A percentile compares a stretch with the other conserved stretches of the same genome.
phyloP scores from a whole-genome alignment of 768 basidiomycete genomes.

The Chalciporus sphaerocephalus region DNA sequence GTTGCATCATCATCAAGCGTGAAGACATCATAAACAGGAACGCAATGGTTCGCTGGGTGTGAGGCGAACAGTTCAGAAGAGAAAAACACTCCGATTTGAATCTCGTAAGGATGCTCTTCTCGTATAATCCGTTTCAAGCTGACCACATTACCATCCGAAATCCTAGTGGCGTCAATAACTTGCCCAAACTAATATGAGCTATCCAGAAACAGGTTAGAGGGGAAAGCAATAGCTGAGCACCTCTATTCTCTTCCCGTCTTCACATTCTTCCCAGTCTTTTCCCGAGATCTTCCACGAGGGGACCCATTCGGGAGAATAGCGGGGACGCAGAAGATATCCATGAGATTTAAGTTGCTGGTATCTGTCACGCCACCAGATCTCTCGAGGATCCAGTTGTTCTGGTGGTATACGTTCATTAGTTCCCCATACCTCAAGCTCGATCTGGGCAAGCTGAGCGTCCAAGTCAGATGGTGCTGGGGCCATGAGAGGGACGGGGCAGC shows the following conservation, averaged over 20 bases:
- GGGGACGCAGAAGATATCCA: constrained; percentile 3
- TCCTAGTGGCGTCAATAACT: constrained; percentile 26
- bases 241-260: background rate
- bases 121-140: constrained; percentile 25
- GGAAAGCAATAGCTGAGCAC: too few relatives aligned
- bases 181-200: background rate
- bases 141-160: constrained; percentile 25
- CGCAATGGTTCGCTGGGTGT: constrained; percentile 31
- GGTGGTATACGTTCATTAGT: background rate
- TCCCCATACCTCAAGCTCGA: background rate
- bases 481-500: too few relatives aligned
- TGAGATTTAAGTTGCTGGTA: background rate
- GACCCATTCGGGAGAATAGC: constrained; percentile 3
- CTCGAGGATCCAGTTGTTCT: background rate
- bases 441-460: too few relatives aligned
- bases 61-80: background rate
- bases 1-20: constrained; percentile 2
- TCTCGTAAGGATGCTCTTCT: constrained; percentile 20
- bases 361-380: background rate
- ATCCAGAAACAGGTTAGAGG: too few relatives aligned
- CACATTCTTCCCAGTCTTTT: background rate
- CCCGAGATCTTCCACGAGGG: constrained; percentile 2
- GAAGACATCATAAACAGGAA: constrained; percentile 28
- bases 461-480: too few relatives aligned
- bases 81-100: constrained; percentile 27